Base-by-base conservation (phyloP, 1,284 basidiomycete genomes). In the Singerocomus rubriflavus region DNA sequence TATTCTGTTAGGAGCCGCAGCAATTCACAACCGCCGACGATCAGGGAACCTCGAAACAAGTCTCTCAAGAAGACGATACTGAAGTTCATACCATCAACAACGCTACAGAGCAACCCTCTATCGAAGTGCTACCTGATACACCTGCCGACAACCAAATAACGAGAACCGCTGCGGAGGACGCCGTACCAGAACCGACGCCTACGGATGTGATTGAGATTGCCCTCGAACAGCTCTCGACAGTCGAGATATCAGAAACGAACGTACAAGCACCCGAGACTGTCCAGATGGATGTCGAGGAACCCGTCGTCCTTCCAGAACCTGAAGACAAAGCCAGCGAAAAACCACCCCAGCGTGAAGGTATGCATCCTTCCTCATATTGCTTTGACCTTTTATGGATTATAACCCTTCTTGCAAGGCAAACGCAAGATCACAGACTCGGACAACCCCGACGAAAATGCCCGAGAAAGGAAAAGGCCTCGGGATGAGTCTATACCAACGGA, bases 341-440 rank as follows among this genome's bases (percentile, higher is more conserved):
- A 30, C 6, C 36, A 30, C 55, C 51, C 16, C 52, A 58, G 11
- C 66, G 63, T 13, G 63, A 68, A 55, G 59, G 66, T 25, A 52
- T 46, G 49, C n/a, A 6, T 38, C n/a, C 6, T 42, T 31, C 14
- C 8, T 31, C 29, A n/a, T 17, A 6, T 13, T 14, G 13, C 21
- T 30, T 13, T 0, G 13, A 14, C 11, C 4, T 25, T 4, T 8
- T 35, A 26, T 40, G 58, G 9, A 56, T 32, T 16, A 4, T 13
- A 30, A 13, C 27, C 5, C 16, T 14, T 31, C n/a, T 33, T 32
- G 4, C 30, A 50, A 87, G 86, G 74, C 37, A 90, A 91, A 72
- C 82, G 88, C 48, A 87, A 87, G 62, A 76, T 77, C 2, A 76
- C 80, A 7, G 76, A 83, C 35, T 59, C 73, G 21, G 84, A 83